Conservation (phyloP, 371 early-diverging fungal genomes). For the Mucor mucedo region DNA sequence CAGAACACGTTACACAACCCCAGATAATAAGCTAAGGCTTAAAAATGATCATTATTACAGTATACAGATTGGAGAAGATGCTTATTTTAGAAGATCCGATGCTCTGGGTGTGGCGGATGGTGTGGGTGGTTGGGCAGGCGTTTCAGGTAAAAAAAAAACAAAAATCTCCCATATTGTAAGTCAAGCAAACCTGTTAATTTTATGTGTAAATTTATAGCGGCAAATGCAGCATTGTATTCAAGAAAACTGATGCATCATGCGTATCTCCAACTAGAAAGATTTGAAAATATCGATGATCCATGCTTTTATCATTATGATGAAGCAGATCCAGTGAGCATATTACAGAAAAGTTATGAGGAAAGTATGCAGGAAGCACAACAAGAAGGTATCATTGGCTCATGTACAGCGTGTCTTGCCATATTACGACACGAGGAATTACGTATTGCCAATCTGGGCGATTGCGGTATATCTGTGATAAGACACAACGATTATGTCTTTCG, state of each 20-base stretch:
- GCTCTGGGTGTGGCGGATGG: slow-evolving; percentile 83
- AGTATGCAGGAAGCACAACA: slow-evolving; percentile 24
- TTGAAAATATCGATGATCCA: slow-evolving; percentile 44
- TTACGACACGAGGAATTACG: slow-evolving; percentile 86
- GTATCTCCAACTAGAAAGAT: slow-evolving; percentile 75
- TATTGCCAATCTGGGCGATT: slow-evolving; percentile 92
- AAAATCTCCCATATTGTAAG: neutral
- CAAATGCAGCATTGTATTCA: slow-evolving; percentile 87
- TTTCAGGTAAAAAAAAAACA: slow-evolving; percentile 22
- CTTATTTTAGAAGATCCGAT: slow-evolving; percentile 73
- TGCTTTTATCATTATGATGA: slow-evolving; percentile 35
- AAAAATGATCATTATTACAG: slow-evolving; percentile 30
- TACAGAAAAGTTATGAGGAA: slow-evolving; percentile 71
- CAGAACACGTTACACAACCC: slow-evolving; percentile 36
- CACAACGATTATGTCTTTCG: slow-evolving; percentile 84
- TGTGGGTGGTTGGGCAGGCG: slow-evolving; percentile 77
- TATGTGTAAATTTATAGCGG: slow-evolving; percentile 46
- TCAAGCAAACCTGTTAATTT: too few species aligned
- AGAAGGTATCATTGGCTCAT: slow-evolving; percentile 77
- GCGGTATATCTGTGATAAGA: slow-evolving; percentile 84
- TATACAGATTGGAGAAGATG: slow-evolving; percentile 79
- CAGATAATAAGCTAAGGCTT: slow-evolving; percentile 17
- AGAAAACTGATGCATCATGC: slow-evolving; percentile 92
- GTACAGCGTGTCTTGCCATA: slow-evolving; percentile 85
- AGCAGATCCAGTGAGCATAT: slow-evolving; percentile 69